phyloP scores from a whole-genome alignment of 192 early-diverging fungal species.

The Helicostylum pulchrum region DNA sequence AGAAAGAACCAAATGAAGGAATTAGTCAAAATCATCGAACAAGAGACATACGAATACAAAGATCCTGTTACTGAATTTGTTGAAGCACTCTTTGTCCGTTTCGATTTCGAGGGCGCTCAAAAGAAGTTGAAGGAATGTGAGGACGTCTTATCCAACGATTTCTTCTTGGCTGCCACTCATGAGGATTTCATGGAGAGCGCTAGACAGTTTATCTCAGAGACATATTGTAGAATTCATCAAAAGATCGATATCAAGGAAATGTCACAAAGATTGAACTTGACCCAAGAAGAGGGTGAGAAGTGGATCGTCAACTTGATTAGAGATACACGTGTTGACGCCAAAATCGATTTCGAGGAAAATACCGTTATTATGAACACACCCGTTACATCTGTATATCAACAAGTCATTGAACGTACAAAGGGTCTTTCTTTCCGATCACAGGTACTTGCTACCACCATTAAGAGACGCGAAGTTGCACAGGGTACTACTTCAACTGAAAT shows the following conservation, averaged over 20 bases:
- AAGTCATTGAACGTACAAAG: constrained; percentile 94
- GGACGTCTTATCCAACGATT: constrained; percentile 82
- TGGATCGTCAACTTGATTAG: constrained; percentile 98
- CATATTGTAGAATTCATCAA: constrained; percentile 96
- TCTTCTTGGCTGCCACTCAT: constrained; percentile 84
- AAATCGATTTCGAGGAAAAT: constrained; percentile 94
- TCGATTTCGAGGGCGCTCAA: constrained; percentile 93
- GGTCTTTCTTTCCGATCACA: constrained; percentile 88
- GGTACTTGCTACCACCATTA: constrained; percentile 82
- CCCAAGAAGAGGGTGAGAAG: constrained; percentile 89
- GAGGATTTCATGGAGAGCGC: constrained; percentile 96
- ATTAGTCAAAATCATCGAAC: constrained; percentile 83
- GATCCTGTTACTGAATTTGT: constrained; percentile 96
- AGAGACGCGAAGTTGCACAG: constrained; percentile 72
- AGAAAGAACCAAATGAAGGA: constrained; percentile 84
- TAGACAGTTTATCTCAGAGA: constrained; percentile 91
- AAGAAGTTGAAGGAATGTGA: constrained; percentile 86
- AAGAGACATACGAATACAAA: constrained; percentile 77
- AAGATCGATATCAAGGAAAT: constrained; percentile 90
- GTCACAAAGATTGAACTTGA: constrained; percentile 80
- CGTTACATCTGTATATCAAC: constrained; percentile 85
- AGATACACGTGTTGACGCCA: constrained; percentile 93
- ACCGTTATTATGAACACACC: constrained; percentile 92
- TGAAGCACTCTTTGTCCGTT: constrained; percentile 86
- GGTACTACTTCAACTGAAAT: constrained; percentile 15